phyloP scores from a whole-genome alignment of 441 rosid species.

The Dalechampia spathulata region DNA sequence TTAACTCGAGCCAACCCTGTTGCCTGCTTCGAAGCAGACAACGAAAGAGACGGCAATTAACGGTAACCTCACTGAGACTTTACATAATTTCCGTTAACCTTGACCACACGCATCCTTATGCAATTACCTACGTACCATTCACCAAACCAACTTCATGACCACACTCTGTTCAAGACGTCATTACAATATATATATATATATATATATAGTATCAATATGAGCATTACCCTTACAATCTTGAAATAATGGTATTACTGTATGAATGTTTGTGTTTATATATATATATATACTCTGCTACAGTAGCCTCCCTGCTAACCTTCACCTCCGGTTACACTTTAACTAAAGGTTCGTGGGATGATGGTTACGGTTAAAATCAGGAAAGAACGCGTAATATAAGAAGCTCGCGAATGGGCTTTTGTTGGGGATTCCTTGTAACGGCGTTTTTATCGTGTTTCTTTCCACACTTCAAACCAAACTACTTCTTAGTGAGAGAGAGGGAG shows the following conservation, averaged over 20 bases:
- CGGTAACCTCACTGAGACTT: slow-evolving; percentile 10
- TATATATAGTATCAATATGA: too few relatives aligned
- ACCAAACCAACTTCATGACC: too few relatives aligned
- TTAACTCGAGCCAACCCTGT: slow-evolving; percentile 51
- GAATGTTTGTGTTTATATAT: too few relatives aligned
- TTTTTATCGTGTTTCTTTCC: slow-evolving; percentile 6
- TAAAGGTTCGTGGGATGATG: too few relatives aligned
- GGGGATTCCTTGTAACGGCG: slow-evolving; percentile 32
- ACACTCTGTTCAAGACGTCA: too few relatives aligned
- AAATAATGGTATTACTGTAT: too few relatives aligned
- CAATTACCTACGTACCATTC: too few relatives aligned
- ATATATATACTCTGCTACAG: too few relatives aligned
- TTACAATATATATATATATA: too few relatives aligned
- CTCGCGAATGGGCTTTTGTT: slow-evolving; percentile 28
- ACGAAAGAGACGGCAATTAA: slow-evolving; percentile 45
- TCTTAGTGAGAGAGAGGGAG: not conserved
- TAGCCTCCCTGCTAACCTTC: too few relatives aligned
- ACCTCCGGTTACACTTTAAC: too few relatives aligned
- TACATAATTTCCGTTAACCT: slow-evolving; percentile 21
- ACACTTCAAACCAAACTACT: not conserved
- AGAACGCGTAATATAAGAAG: slow-evolving; percentile 37
- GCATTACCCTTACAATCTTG: too few relatives aligned
- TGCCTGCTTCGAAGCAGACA: slow-evolving; percentile 73
- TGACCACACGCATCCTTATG: slow-evolving; percentile 26
- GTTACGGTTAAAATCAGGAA: not conserved